A percentile compares a stretch with the other conserved stretches of the same genome.
Conservation (phyloP, 2,329 filamentous ascomycete species). For the Botrytis sinoallii region DNA sequence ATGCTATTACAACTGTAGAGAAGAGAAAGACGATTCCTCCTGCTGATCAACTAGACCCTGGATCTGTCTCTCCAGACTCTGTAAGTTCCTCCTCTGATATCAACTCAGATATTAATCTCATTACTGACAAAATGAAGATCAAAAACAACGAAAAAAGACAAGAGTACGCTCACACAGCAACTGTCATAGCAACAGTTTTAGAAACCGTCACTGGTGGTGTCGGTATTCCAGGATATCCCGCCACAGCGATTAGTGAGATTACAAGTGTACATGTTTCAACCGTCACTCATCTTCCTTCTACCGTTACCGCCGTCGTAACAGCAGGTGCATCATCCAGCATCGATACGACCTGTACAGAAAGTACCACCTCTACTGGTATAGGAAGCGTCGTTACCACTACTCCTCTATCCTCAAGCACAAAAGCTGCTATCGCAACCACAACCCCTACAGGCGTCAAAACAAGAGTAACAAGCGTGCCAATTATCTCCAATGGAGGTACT, state of each 20-base stretch:
- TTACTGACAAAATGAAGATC: background rate
- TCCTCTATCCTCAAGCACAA: background rate
- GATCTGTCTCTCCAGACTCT: background rate
- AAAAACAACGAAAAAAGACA: background rate
- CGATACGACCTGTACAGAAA: background rate
- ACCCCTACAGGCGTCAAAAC: background rate
- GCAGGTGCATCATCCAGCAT: background rate
- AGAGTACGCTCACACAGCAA: constrained; percentile 5
- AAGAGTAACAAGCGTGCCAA: background rate
- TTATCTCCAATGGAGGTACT: background rate
- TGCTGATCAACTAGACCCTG: background rate
- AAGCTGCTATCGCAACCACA: background rate
- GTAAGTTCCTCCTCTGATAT: background rate
- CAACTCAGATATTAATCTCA: background rate
- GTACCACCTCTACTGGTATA: background rate
- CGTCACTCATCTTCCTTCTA: background rate
- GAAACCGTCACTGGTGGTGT: constrained; percentile 3
- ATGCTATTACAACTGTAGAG: background rate
- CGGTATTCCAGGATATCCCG: background rate
- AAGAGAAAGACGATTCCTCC: background rate
- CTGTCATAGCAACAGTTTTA: background rate
- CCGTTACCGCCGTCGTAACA: background rate
- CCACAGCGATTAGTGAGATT: background rate
- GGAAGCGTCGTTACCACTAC: background rate
- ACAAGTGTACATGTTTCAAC: background rate